These are phyloP conservation scores for Backusella circina DNA, from an alignment of 192 early-diverging fungal genomes.

Conservation along the genomic window DNA sequence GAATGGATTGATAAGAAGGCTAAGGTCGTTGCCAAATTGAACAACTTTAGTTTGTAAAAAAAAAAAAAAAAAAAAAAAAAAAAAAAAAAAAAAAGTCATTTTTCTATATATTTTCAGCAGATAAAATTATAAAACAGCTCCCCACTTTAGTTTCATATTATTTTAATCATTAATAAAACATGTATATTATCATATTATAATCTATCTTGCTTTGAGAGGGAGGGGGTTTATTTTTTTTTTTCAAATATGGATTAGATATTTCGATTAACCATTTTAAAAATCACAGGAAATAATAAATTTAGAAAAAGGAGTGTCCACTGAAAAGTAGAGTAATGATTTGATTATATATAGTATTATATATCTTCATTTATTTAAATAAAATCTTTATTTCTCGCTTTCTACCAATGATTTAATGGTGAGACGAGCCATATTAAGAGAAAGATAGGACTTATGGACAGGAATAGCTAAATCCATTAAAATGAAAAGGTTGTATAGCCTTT, in stretches of 20 bases:
- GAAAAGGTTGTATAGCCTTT: background rate
- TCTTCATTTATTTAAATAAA: too few species aligned
- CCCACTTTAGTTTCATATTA: background rate
- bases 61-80: too few species aligned
- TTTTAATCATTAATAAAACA: background rate
- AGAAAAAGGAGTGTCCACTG: too few species aligned
- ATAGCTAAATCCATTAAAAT: background rate
- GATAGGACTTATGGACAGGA: background rate
- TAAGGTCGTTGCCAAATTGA: conserved; percentile 13
- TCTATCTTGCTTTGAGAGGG: too few species aligned
- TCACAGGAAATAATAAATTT: too few species aligned
- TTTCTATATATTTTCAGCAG: background rate
- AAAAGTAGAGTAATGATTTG: too few species aligned
- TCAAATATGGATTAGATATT: too few species aligned
- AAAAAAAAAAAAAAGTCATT: background rate
- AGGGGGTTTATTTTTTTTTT: too few species aligned
- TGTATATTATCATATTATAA: background rate
- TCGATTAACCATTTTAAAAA: too few species aligned
- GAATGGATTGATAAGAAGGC: conserved; percentile 41
- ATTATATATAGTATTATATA: too few species aligned
- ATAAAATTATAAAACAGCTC: background rate
- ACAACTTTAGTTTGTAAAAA: conserved; percentile 1
- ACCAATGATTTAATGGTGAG: too few species aligned
- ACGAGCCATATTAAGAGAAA: background rate
- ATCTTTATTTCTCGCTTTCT: too few species aligned